Evolutionary conservation across 345 rosid species (phyloP).

Genomic region (Brassica napus): Da-Ae NC_063452.1:11790001-11790500

Average conservation of each 20-base stretch:
- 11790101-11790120: constrained; percentile 52
- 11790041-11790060: neutral
- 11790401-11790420: constrained; percentile 40
- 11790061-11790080: constrained; percentile 45
- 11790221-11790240: constrained; percentile 5
- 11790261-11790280: constrained; percentile 68
- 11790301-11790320: constrained; percentile 58
- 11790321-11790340: constrained; percentile 66
- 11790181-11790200: neutral
- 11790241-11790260: constrained; percentile 77
- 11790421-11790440: constrained; percentile 49
- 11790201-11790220: no score
- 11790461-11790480: constrained; percentile 47
- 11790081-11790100: constrained; percentile 59
- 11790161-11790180: constrained; percentile 50
- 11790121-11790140: constrained; percentile 73
- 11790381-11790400: constrained; percentile 40
- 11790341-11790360: constrained; percentile 59
- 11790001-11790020: constrained; percentile 1
- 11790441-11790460: constrained; percentile 59
- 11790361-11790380: constrained; percentile 43
- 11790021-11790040: neutral
- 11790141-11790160: constrained; percentile 66
- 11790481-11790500: constrained; percentile 45
- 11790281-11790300: constrained; percentile 72